Base-by-base conservation (phyloP, 352 stramenopile species). In the Pythium angustatum region DNA sequence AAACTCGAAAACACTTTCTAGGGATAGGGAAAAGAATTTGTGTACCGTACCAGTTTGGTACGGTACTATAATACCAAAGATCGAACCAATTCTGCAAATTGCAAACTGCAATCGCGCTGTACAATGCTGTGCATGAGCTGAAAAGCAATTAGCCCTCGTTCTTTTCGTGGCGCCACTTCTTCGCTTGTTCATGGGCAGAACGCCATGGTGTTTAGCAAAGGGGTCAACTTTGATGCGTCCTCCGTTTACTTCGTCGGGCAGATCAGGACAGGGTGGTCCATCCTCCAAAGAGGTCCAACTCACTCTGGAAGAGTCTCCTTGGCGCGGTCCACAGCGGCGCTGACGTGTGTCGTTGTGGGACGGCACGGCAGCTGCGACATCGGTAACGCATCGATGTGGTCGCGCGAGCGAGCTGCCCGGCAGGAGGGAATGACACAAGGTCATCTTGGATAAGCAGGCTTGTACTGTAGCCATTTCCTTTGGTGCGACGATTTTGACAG, bases 281-380 rank as follows among this genome's bases (percentile, higher is more conserved):
- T 58, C 51, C 51, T 45, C 44, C 51, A 36, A 49, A 59, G 34
- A 59, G 52, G 52, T 59, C 52, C 52, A 59, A 59, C 52, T 59
- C 36, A 33, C 21, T 11, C 24, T 28, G 5, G 22, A 52, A 52
- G 45, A 52, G 45, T 52, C 45, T 52, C 24, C 45, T 12, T 36
- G n/a, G 24, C n/a, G 34, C 34, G 50, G 50, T 30, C 31, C 50
- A 58, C 30, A 41, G n/a, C 43, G n/a, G 17, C 47, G n/a, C 47
- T 54, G 47, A 36, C 47, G 50, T 58, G 30, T 44, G 50, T 58
- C 50, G 30, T 5, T 33, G 50, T 45, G 50, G 50, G 31, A 58
- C 50, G 34, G 21, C 11, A n/a, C n/a, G 24, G 50, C 52, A 59
- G 52, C 52, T 59, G 52, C 52, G 33, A 38, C 52, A 36, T 21